Base-by-base conservation (phyloP, 2,329 filamentous ascomycete genomes). In the Pseudopyricularia javanii region DNA sequence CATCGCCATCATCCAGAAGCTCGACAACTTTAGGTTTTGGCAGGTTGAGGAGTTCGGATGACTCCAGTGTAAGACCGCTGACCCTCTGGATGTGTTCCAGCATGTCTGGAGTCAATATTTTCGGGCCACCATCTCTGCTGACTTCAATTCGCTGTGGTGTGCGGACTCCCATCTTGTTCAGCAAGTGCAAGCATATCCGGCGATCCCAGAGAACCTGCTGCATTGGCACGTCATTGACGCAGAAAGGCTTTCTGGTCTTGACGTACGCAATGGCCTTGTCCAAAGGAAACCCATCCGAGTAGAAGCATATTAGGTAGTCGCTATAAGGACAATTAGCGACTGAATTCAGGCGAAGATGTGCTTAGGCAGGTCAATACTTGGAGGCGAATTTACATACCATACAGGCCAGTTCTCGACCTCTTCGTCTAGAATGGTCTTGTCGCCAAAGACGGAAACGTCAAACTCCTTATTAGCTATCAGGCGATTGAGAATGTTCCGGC, bases 371-470 rank as follows among this genome's bases (percentile, higher is more conserved):
- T 24, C 20, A 17, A 48, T 5, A 28, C 15, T 14, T 8, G 26
- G 20, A 5, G n/a, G 0, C 50, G 14, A 33, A 24, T 17, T 45
- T 34, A 67, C 77, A 66, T 69, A 82, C 79, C 89, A 94, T 53
- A 95, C 82, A 17, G 91, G 91, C 91, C 91, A 96, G 65, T 96
- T 95, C 68, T 95, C 90, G 53, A 96, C 86, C 57, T 87, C 88
- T 78, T 98, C 93, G 63, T 98, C 93, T 34, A 98, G 75, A 59
- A 98, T 98, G 45, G 96, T 91, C 70, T 98, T 98, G 72, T 98
- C 93, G 49, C 93, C 94, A 71, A 98, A 98, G 12, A 98, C 91
- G 56, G 95, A 85, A 24, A 97, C 91, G 62, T 98, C 91, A 63
- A 98, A 97, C 61, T 97, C 91, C 50, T 85, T 82, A 59, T 94